Evolutionary conservation across 306 rosid species (phyloP), one percentile per base, ranked within the genome.

Genomic region (Cucumis sativus): DNA sequence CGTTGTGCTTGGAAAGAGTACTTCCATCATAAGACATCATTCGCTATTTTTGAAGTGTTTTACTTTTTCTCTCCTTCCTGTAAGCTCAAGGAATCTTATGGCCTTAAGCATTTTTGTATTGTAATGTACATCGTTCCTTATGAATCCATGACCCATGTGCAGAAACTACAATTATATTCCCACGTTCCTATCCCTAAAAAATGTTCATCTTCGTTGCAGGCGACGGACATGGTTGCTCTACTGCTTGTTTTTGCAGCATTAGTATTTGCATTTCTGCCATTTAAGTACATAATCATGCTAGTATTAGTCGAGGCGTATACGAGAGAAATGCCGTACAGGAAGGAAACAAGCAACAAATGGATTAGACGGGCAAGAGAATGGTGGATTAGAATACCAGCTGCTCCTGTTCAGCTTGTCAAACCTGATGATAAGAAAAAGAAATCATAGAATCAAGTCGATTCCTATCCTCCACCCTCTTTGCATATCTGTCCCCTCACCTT

Each of bases 311-410:
- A 95, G 85, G 75, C 68, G 61, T 95, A 82, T 86, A 95, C 98
- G 3, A 89, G 97, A 86, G 85, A 88, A 82, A 87, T 92, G 93
- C 98, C 95, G 52, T 87, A 43, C 55, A 87, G 98, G 83, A 95
- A 84, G 83, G 92, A 88, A 77, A 92, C 90, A 62, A 90, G 89
- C 69, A 80, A 84, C 73, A 88, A 75, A 82, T 87, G 84, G 87
- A 8, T 79, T 58, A 85, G 97, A 87, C 85, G 97, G 41, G 20
- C 85, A 74, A 94, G 87, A 82, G 97, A 94, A 85, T 94, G 98
- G 98, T 94, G 97, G 98, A 51, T 90, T 79, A 86, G 89, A 78
- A 95, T 92, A 78, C 98, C 97, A n/a, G 96, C 96, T 56, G 98
- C 98, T 83, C 98, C 97, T 10, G 96, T 95, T 65, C 89, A 82